Percentiles rank a stretch among this genome's conserved stretches.
Evolutionary conservation across 2,329 filamentous ascomycete species (phyloP).

Genomic region (Aureobasidium musti): DNA sequence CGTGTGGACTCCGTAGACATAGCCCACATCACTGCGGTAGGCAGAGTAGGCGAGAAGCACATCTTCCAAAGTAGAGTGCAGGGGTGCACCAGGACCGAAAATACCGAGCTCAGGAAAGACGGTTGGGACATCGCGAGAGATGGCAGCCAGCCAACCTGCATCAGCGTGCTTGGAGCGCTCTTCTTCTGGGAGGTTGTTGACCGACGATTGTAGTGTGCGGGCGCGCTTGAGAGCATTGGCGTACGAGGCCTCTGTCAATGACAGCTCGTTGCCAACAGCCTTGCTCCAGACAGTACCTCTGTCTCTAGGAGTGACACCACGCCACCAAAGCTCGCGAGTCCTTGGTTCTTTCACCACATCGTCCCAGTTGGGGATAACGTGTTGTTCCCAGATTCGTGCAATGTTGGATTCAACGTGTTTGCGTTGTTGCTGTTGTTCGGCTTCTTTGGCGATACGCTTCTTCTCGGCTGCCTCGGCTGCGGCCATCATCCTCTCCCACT

Average conservation of each 20-base stretch:
- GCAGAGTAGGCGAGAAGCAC: constrained; percentile 77
- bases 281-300: constrained; percentile 69
- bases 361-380: constrained; percentile 75
- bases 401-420: constrained; percentile 54
- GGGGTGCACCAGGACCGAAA: constrained; percentile 65
- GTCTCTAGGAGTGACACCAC: constrained; percentile 70
- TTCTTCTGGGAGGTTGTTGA: constrained; percentile 50
- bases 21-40: constrained; percentile 81
- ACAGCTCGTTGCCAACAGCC: constrained; percentile 73
- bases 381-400: constrained; percentile 69
- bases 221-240: constrained; percentile 69
- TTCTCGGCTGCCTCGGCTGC: constrained; percentile 60
- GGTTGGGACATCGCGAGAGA: constrained; percentile 64
- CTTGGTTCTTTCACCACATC: constrained; percentile 67
- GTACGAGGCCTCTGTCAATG: constrained; percentile 67
- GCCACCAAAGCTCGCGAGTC: constrained; percentile 80
- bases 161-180: constrained; percentile 54
- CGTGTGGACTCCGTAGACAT: constrained; percentile 72
- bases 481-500: constrained; percentile 83
- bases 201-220: constrained; percentile 60
- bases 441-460: constrained; percentile 51
- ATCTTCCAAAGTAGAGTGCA: constrained; percentile 68
- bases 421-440: constrained; percentile 55
- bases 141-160: constrained; percentile 63
- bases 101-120: constrained; percentile 74